These are phyloP conservation scores for Leersia perrieri DNA, from an alignment of 176 grass and related monocot species.

Conservation along the genomic window DNA sequence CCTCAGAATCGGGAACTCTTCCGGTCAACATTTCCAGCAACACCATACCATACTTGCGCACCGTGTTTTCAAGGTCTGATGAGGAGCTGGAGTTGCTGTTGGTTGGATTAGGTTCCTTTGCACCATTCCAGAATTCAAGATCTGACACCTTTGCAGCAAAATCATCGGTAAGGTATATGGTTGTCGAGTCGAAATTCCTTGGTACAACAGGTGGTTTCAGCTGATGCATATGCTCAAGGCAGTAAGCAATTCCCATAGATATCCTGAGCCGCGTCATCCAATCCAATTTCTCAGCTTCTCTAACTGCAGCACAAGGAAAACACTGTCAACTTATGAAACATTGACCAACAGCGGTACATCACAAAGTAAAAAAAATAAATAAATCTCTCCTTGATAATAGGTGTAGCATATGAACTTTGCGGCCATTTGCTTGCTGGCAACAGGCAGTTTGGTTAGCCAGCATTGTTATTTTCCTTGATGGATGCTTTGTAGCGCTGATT, in stretches of 20 bases:
- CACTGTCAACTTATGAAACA: neutral
- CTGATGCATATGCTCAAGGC: conserved; percentile 77
- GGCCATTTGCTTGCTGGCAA: too few species aligned
- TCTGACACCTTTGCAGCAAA: conserved; percentile 75
- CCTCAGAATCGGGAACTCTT: conserved; percentile 43
- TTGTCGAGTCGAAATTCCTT: conserved; percentile 51
- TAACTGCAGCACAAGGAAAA: conserved; percentile 40
- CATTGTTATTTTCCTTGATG: too few species aligned
- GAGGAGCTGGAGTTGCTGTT: neutral
- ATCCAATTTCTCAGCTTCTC: conserved; percentile 73
- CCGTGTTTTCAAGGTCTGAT: conserved; percentile 30
- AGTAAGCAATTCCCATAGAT: conserved; percentile 87
- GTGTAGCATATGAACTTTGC: neutral
- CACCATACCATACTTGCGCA: conserved; percentile 61
- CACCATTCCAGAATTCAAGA: conserved; percentile 40
- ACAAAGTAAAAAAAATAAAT: neutral
- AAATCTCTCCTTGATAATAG: neutral
- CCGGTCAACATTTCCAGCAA: conserved; percentile 79
- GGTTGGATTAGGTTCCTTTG: conserved; percentile 15
- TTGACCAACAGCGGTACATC: neutral
- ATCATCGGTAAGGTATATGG: conserved; percentile 82
- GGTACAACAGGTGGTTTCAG: conserved; percentile 52
- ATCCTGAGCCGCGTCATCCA: conserved; percentile 74
- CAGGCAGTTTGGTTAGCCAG: too few species aligned
- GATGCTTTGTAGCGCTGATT: too few species aligned